Conservation (phyloP, 2,329 filamentous ascomycete species). For the Parasarocladium wereldwijsianum region DNA sequence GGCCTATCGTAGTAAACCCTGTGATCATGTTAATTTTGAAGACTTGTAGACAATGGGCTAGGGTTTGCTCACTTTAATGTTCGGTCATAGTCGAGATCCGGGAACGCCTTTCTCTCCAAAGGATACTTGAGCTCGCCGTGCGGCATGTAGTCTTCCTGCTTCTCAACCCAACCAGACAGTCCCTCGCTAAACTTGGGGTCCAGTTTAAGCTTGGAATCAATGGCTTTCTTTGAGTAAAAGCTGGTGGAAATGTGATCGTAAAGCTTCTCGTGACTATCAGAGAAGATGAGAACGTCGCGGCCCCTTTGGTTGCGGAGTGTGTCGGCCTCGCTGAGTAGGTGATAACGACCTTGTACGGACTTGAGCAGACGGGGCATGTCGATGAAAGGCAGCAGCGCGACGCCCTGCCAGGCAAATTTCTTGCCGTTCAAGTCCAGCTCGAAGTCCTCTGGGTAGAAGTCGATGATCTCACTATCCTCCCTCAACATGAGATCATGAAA, state of each 20-base stretch:
- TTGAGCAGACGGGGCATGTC: slow-evolving; percentile 74
- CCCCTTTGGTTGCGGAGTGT: slow-evolving; percentile 64
- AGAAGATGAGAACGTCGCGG: slow-evolving; percentile 69
- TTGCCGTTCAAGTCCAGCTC: slow-evolving; percentile 90
- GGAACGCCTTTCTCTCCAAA: slow-evolving; percentile 55
- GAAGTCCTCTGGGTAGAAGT: slow-evolving; percentile 95
- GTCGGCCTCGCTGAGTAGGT: slow-evolving; percentile 63
- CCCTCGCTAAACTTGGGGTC: slow-evolving; percentile 64
- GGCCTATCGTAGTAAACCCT: slow-evolving; percentile 84
- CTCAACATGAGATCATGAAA: slow-evolving; percentile 89
- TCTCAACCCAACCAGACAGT: slow-evolving; percentile 65
- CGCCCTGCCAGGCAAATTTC: slow-evolving; percentile 96
- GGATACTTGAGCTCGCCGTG: slow-evolving; percentile 71
- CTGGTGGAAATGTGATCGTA: slow-evolving; percentile 73
- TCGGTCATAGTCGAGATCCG: slow-evolving; percentile 68
- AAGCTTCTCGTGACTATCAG: slow-evolving; percentile 61
- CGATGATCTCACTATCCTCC: slow-evolving; percentile 78
- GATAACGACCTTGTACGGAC: slow-evolving; percentile 74
- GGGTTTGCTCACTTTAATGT: slow-evolving; percentile 55
- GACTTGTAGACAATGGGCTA: slow-evolving; percentile 1
- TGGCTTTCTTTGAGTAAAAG: slow-evolving; percentile 87
- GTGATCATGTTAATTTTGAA: slow-evolving; percentile 14
- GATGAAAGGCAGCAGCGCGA: slow-evolving; percentile 88
- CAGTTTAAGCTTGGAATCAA: slow-evolving; percentile 50
- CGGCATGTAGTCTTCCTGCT: slow-evolving; percentile 71